Base-by-base conservation (phyloP, 2,329 filamentous ascomycete genomes). In the Fusarium dimerum region DNA sequence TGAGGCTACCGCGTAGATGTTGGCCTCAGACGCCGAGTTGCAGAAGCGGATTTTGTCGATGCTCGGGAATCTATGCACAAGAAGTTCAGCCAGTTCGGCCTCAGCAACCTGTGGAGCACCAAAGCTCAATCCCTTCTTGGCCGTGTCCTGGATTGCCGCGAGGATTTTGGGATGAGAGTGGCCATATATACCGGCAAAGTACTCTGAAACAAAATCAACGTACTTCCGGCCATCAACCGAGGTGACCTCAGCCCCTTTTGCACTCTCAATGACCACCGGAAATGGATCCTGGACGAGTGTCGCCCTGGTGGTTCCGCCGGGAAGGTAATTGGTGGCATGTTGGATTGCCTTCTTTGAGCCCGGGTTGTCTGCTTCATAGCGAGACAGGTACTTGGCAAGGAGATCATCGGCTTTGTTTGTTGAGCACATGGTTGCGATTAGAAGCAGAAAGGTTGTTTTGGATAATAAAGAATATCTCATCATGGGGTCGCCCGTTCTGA, bases 21-120 rank as follows among this genome's bases (percentile, higher is more conserved):
- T 84, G 1, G 81, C 80, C 65, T 85, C 83, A 0, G 82, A 85
- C 1, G 82, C 82, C 0, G 79, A 82, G 64, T 85, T 85, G 41
- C 77, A 77, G 64, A 85, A 85, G 1, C 83, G 73, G 6, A 84
- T 68, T 12, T 73, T 69, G 5, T 81, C 79, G 6, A 84, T 68
- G 0, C 69, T 62, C 6, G 52, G 40, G 55, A 85, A 83, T 2
- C 82, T 71, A 15, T 70, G 57, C 50, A 73, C 75, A 11, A 85
- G 66, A 6, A 74, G 55, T 20, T 67, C 56, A 0, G 81, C 82
- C 15, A 80, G 67, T 17, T 70, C 62, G 5, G 69, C 66, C 63
- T 86, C 82, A 45, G 76, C 67, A 15, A 63, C 54, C 39, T 74
- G 78, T 2, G 77, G 74, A 0, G 73, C 75, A 11, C 83, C 81